Conservation (phyloP, 805 yeast species). For the Wickerhamiella musiphila region DNA sequence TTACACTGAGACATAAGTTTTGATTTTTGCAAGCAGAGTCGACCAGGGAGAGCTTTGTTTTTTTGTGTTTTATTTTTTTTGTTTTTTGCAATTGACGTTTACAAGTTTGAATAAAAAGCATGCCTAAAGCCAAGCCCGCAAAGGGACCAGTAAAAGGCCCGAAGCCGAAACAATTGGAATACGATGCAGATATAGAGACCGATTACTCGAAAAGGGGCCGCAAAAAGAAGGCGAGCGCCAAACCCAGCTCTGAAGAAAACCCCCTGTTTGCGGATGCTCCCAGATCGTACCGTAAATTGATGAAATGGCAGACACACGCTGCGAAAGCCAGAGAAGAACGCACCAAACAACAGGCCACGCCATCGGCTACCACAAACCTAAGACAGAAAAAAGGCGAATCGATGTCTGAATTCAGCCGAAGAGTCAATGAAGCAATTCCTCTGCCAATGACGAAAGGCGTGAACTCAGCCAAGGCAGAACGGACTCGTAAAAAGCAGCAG, state of each 20-base stretch:
- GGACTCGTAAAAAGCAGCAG: conserved; percentile 15
- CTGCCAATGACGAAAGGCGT: conserved; percentile 22
- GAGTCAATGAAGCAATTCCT: conserved; percentile 27
- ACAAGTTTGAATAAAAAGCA: not conserved
- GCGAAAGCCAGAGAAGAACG: conserved; percentile 4
- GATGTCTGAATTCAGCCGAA: conserved; percentile 23
- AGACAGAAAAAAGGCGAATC: conserved; percentile 22
- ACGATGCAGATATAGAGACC: conserved; percentile 11
- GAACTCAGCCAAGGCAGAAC: conserved; percentile 17
- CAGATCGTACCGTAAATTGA: conserved; percentile 17
- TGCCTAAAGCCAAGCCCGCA: conserved; percentile 2
- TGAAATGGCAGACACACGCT: conserved; percentile 13
- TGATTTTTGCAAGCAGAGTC: no score
- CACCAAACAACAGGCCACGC: conserved; percentile 2
- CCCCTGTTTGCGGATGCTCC: conserved; percentile 20
- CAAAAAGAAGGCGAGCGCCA: conserved; percentile 7
- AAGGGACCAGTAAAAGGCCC: conserved; percentile 13
- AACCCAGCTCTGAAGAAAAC: conserved; percentile 3
- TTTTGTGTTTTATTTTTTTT: no score
- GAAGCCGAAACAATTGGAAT: conserved; percentile 5
- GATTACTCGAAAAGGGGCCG: conserved; percentile 7
- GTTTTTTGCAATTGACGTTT: no score
- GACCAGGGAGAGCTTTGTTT: no score
- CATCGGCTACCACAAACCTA: conserved; percentile 1
- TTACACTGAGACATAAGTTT: conserved; percentile 2